phyloP scores from a whole-genome alignment of 495 filamentous ascomycete species.

The Pseudoneurospora amorphoporcata region DNA sequence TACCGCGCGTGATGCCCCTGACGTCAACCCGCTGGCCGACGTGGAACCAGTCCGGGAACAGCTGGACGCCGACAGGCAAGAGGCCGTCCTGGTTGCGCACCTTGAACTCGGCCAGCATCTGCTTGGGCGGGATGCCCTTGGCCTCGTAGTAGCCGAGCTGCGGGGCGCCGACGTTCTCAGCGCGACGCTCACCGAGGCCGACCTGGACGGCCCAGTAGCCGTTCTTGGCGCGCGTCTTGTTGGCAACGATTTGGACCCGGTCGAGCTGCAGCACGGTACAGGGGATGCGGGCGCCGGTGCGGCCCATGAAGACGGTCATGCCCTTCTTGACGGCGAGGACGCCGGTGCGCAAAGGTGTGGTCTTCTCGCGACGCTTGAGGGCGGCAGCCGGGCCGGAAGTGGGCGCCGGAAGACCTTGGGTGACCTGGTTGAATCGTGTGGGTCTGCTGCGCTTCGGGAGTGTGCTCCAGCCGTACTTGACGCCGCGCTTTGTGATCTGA shows the following conservation, averaged over 20 bases:
- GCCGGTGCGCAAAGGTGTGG: slow-evolving; percentile 71
- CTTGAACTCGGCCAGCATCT: slow-evolving; percentile 73
- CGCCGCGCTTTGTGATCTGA: slow-evolving; percentile 33
- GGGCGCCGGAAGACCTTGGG: slow-evolving; percentile 44
- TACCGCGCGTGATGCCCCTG: slow-evolving; percentile 64
- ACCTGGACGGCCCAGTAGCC: slow-evolving; percentile 92
- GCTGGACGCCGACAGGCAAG: slow-evolving; percentile 56
- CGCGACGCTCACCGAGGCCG: slow-evolving; percentile 65
- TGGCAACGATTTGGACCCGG: slow-evolving; percentile 72
- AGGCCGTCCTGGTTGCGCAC: slow-evolving; percentile 69
- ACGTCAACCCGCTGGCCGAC: slow-evolving; percentile 88
- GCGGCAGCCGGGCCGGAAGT: slow-evolving; percentile 68
- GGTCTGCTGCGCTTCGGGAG: slow-evolving; percentile 25
- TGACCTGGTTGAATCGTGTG: slow-evolving; percentile 42
- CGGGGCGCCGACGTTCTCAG: slow-evolving; percentile 65
- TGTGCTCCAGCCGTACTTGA: slow-evolving; percentile 46
- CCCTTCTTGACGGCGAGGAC: slow-evolving; percentile 82
- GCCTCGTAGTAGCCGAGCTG: slow-evolving; percentile 76
- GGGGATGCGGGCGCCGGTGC: slow-evolving; percentile 63
- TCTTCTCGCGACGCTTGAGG: slow-evolving; percentile 62
- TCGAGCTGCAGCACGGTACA: slow-evolving; percentile 95
- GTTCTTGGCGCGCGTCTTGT: slow-evolving; percentile 69
- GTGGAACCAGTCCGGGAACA: slow-evolving; percentile 77
- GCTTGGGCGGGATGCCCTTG: slow-evolving; percentile 69
- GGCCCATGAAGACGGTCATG: slow-evolving; percentile 84